Percentiles rank a stretch among this genome's conserved stretches.
These are phyloP conservation scores for Diaporthe humulicola DNA, from an alignment of 2,329 filamentous ascomycete genomes.

Conservation along the genomic window DNA sequence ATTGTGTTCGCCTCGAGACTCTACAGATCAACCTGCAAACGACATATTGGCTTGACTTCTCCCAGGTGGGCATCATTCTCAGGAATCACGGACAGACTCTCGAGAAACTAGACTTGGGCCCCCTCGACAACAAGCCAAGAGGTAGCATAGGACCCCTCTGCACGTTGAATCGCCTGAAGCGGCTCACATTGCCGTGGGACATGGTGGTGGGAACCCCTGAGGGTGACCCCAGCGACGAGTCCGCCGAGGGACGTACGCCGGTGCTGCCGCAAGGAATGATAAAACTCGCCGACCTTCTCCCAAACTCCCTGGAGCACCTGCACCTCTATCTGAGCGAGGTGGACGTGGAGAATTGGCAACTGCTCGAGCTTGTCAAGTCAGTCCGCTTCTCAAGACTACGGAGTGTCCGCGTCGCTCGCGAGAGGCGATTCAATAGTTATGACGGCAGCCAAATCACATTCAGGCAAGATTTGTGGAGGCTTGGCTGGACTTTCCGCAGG, in stretches of 20 bases:
- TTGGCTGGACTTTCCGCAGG: neutral
- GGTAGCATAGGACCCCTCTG: neutral
- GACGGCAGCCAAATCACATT: neutral
- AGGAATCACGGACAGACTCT: neutral
- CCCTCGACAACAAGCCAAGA: neutral
- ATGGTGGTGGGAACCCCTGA: neutral
- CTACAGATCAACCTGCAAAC: neutral
- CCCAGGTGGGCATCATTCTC: neutral
- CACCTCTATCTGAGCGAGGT: neutral
- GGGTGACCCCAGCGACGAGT: neutral
- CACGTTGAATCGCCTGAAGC: neutral
- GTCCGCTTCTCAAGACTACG: neutral
- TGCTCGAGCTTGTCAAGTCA: neutral
- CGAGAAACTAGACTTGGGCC: neutral
- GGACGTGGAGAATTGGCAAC: neutral
- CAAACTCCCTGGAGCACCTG: neutral
- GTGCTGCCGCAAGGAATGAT: neutral
- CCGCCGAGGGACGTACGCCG: neutral
- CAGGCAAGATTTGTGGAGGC: neutral
- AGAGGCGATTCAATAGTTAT: no score
- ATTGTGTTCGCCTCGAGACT: neutral
- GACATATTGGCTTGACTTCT: fast-evolving
- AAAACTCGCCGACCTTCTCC: neutral
- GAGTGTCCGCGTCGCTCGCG: neutral
- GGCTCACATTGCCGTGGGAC: neutral